A percentile compares a stretch with the other conserved stretches of the same genome.
These are phyloP conservation scores for Gamsiella multidivaricata DNA, from an alignment of 192 early-diverging fungal species.

Conservation along the genomic window DNA sequence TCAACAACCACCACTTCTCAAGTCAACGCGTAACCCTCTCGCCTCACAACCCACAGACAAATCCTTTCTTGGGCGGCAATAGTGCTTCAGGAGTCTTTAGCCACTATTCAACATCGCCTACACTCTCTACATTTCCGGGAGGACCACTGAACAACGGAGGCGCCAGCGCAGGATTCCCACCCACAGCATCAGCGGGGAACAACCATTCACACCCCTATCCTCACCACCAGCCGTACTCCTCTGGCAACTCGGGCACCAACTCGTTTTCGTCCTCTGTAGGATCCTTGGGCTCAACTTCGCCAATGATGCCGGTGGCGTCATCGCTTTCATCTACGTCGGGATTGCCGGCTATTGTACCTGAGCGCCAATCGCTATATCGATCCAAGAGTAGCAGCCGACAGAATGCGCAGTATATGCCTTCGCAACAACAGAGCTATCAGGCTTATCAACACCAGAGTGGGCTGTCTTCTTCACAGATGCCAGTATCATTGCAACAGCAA, in stretches of 20 bases:
- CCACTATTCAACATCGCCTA: slow-evolving; percentile 42
- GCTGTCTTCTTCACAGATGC: not conserved
- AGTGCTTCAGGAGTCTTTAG: slow-evolving; percentile 5
- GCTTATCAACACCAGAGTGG: slow-evolving; percentile 14
- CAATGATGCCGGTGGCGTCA: slow-evolving; percentile 49
- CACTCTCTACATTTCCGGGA: slow-evolving; percentile 29
- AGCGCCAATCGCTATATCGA: slow-evolving; percentile 46
- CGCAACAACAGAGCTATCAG: slow-evolving; percentile 7
- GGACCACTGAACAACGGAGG: slow-evolving; percentile 8
- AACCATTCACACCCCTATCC: not conserved
- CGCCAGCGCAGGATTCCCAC: slow-evolving; percentile 17
- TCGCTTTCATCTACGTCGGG: slow-evolving; percentile 47
- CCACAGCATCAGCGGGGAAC: slow-evolving; percentile 19
- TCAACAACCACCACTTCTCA: slow-evolving; percentile 36
- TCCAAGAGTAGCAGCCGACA: slow-evolving; percentile 50
- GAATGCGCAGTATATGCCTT: slow-evolving; percentile 23
- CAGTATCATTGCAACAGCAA: slow-evolving; percentile 14
- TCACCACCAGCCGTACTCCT: slow-evolving; percentile 27
- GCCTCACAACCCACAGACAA: slow-evolving; percentile 20
- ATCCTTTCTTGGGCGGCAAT: slow-evolving; percentile 5
- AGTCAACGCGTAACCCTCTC: slow-evolving; percentile 34
- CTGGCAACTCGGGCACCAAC: slow-evolving; percentile 34
- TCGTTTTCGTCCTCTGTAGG: slow-evolving; percentile 47
- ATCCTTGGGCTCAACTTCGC: slow-evolving; percentile 41
- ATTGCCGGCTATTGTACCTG: slow-evolving; percentile 45